Base-by-base conservation (phyloP, 495 filamentous ascomycete species). In the Penicillium canariense region DNA sequence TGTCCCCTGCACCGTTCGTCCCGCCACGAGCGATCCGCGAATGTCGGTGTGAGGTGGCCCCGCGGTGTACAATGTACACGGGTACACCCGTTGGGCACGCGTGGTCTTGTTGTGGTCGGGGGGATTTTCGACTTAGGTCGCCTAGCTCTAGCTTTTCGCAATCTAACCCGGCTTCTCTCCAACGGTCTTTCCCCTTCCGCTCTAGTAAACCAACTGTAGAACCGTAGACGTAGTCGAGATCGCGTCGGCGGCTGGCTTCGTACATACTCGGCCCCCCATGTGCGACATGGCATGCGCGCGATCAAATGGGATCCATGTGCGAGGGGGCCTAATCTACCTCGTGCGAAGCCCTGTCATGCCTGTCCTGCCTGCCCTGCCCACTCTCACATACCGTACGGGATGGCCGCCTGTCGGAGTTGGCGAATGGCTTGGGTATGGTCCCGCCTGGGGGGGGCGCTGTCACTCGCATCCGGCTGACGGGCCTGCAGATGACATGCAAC, bases 11-110 rank as follows among this genome's bases (percentile, higher is more conserved):
- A 28, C 43, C 27, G 43, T 46, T 28, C 43, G 17, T 46, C 43
- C 43, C 43, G 43, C 43, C 14, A 30, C 17, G 15, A 14, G 43
- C n/a, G 43, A 46, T 32, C 22, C 31, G 40, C 12, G 48, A 62
- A 48, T 46, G 59, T 62, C 59, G 59, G 59, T 62, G 51, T 58
- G 59, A 55, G 48, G 20, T 62, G 59, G 55, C 51, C 46, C 12
- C 11, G 15, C 23, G 22, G 40, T 34, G 45, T 27, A 3, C 18
- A 3, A 7, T 27, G 1, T 23, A 10, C 30, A 32, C 12, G 38
- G 8, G 12, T 32, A 17, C 30, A 8, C 38, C 36, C 15, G 44
- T 53, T 44, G 43, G 57, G 57, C 57, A 55, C 34, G 31, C 42
- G 44, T 10, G 42, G 22, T 28, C 15, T 27, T 40, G 27, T 54